Percentiles rank a stretch among this genome's conserved stretches.
Conservation (phyloP, 331 rosid genomes). For the Quercus phellos region DNA sequence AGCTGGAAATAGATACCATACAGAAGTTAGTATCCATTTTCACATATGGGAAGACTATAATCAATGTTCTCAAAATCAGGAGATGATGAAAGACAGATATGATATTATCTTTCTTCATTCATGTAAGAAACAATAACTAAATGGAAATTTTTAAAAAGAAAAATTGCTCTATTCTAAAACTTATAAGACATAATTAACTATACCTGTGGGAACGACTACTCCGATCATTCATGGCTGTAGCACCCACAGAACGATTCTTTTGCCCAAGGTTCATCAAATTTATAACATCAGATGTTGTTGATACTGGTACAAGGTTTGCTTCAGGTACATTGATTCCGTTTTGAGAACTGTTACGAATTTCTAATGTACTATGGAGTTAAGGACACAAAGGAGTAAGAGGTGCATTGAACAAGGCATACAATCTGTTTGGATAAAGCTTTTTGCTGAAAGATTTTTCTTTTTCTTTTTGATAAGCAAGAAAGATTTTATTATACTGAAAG, state of each 20-base stretch:
- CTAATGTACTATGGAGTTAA: constrained; percentile 59
- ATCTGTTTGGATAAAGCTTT: too few species aligned
- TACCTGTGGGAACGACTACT: constrained; percentile 97
- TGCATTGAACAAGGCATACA: constrained; percentile 2
- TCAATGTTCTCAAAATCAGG: background rate
- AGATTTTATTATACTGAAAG: too few species aligned
- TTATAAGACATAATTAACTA: background rate
- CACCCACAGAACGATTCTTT: constrained; percentile 73
- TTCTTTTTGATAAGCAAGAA: too few species aligned
- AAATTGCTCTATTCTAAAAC: background rate
- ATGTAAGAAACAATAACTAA: background rate
- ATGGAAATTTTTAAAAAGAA: background rate
- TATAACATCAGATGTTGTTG: constrained; percentile 70
- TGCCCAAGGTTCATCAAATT: constrained; percentile 78
- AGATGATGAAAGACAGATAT: background rate
- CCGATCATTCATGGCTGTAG: constrained; percentile 82
- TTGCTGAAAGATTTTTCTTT: too few species aligned
- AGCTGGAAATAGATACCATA: constrained; percentile 49
- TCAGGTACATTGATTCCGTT: constrained; percentile 87
- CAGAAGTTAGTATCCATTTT: constrained; percentile 18
- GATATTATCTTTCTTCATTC: background rate
- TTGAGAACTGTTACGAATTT: constrained; percentile 68
- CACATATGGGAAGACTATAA: background rate
- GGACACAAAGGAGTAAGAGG: constrained; percentile 19
- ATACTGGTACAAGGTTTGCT: constrained; percentile 69